Percentiles rank a stretch among this genome's conserved stretches.
Evolutionary conservation across 371 early-diverging fungal species (phyloP).

Genomic region (Fennellomyces sp.): DNA sequence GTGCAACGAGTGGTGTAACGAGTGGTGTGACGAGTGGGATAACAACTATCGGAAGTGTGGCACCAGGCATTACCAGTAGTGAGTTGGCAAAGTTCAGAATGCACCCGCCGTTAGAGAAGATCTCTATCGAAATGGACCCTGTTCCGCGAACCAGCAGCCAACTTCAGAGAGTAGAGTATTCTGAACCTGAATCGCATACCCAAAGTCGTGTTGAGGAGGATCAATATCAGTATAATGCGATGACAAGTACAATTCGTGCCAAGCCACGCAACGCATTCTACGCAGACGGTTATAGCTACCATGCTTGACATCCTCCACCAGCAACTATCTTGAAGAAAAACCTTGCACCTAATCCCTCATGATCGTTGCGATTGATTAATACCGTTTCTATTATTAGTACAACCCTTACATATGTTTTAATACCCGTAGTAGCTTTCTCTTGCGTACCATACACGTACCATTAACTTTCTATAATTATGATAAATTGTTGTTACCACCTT

Average conservation of each 20-base stretch:
- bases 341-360: too few species aligned
- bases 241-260: constrained; percentile 18
- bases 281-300: not conserved
- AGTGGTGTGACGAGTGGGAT: not conserved
- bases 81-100: not conserved
- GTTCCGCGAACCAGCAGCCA: not conserved
- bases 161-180: too few species aligned
- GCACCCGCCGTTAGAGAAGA: not conserved
- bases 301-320: not conserved
- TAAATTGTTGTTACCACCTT: too few species aligned
- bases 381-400: too few species aligned
- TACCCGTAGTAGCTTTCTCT: too few species aligned
- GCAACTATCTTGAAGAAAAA: not conserved
- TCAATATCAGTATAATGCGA: constrained; percentile 29
- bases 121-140: not conserved
- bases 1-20: not conserved
- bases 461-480: too few species aligned
- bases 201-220: constrained; percentile 29
- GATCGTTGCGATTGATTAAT: too few species aligned
- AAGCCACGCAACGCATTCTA: constrained; percentile 10
- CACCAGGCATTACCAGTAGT: not conserved
- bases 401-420: too few species aligned
- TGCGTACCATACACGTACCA: too few species aligned
- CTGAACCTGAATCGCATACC: too few species aligned
- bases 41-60: too few species aligned